Conservation (phyloP, 1,284 basidiomycete genomes). For the Ustilago esculenta region DNA sequence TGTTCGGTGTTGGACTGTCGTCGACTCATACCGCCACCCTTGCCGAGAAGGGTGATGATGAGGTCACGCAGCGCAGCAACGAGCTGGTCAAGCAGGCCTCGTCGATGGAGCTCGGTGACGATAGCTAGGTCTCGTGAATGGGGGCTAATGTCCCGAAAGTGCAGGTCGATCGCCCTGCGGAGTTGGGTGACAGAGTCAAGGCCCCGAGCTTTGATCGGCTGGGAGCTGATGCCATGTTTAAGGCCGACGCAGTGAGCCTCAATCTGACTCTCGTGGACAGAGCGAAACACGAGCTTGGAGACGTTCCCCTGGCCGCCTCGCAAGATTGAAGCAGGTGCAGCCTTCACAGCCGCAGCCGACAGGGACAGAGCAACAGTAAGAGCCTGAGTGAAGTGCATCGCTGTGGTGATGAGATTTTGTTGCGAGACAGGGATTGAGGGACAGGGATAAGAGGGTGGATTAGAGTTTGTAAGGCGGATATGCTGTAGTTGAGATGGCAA, state of each 20-base stretch:
- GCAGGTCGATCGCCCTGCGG: slow-evolving; percentile 34
- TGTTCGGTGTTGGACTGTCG: slow-evolving; percentile 31
- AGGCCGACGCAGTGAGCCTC: slow-evolving; percentile 17
- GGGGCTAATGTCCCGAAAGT: slow-evolving; percentile 32
- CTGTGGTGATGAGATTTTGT: slow-evolving; percentile 2
- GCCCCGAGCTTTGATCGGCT: slow-evolving; percentile 30
- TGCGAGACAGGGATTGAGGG: too few relatives aligned
- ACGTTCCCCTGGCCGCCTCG: slow-evolving; percentile 10
- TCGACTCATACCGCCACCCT: slow-evolving; percentile 29
- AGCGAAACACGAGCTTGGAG: slow-evolving; percentile 23
- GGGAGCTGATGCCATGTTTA: slow-evolving; percentile 21
- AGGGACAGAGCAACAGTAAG: slow-evolving; percentile 48
- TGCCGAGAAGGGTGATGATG: slow-evolving; percentile 47
- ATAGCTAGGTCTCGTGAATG: slow-evolving; percentile 35
- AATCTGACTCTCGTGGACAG: slow-evolving; percentile 23
- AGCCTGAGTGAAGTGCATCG: slow-evolving; percentile 51
- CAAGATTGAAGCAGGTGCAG: slow-evolving; percentile 25
- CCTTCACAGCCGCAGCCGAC: slow-evolving; percentile 44
- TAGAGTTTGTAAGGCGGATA: too few relatives aligned
- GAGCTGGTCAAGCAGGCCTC: slow-evolving; percentile 52
- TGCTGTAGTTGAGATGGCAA: background rate
- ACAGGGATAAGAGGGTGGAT: too few relatives aligned
- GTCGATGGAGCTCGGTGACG: slow-evolving; percentile 48
- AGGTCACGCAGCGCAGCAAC: slow-evolving; percentile 45
- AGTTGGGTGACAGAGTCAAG: slow-evolving; percentile 28